Evolutionary conservation across 148 eudicot species (phyloP).

Genomic region (Agrostemma githago): DNA sequence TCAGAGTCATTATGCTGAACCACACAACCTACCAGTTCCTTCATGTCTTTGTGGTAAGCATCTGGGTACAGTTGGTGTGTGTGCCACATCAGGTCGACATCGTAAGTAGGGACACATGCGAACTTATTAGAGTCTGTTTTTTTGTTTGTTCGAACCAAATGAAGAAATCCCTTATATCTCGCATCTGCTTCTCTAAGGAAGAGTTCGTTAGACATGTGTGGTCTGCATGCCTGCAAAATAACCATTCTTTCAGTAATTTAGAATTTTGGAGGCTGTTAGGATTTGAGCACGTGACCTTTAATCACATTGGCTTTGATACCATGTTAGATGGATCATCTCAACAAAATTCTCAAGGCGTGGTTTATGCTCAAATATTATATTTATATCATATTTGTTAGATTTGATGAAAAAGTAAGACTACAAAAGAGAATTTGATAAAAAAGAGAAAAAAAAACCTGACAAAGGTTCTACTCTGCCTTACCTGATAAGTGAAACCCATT

Average conservation of each 20-base stretch:
- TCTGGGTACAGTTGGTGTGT: constrained; percentile 78
- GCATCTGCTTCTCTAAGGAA: constrained; percentile 80
- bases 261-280: too few relatives aligned
- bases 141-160: constrained; percentile 68
- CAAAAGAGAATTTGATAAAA: too few relatives aligned
- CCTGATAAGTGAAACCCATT: constrained; percentile 77
- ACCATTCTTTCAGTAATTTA: too few relatives aligned
- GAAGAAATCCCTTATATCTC: constrained; percentile 90
- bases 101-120: constrained; percentile 85
- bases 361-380: too few relatives aligned
- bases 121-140: constrained; percentile 45
- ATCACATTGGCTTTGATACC: too few relatives aligned
- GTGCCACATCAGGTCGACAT: constrained; percentile 97
- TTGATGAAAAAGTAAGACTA: too few relatives aligned
- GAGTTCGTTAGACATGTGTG: constrained; percentile 53
- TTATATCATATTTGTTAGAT: too few relatives aligned
- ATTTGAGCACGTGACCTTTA: too few relatives aligned
- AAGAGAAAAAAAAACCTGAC: too few relatives aligned
- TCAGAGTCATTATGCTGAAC: constrained; percentile 90
- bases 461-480: constrained; percentile 22
- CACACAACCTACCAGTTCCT: constrained; percentile 51
- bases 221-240: constrained; percentile 58
- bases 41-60: constrained; percentile 63
- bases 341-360: too few relatives aligned
- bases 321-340: too few relatives aligned